Evolutionary conservation across 495 filamentous ascomycete genomes (phyloP), one percentile per base, ranked within the genome.

Genomic region (Penicillium goetzii): DNA sequence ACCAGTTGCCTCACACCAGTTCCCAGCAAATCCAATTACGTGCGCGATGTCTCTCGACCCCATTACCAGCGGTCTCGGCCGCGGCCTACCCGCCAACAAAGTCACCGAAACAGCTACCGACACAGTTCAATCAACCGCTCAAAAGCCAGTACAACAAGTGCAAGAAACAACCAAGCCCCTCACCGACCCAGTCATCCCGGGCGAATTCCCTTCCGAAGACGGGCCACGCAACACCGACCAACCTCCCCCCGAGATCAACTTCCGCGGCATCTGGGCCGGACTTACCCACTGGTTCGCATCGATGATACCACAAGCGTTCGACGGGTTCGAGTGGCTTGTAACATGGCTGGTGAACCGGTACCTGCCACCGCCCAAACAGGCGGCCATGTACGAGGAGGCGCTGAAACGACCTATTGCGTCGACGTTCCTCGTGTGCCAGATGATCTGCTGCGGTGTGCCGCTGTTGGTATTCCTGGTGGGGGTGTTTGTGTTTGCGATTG

Each of bases 381-480:
- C 66, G 3, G 62, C 64, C 3, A 62, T 75, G 38, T 79, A 75
- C 54, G 73, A 78, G 26, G 68, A 68, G 30, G 70, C 71, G 36
- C 34, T 74, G 55, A 68, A 68, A 30, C 63, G 71, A 4, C 76
- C 76, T 1, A 72, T 74, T 11, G 71, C 74, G 1, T 65, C 74
- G 6, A 76, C 74, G 9, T 78, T 79, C 49, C 61, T 78, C 17
- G 60, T 77, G 12, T 78, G 76, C 40, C 75, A 79, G 51, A 58
- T 71, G 43, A 73, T 79, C 33, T 79, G 76, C 57, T 78, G 75
- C 47, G 76, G 75, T 2, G 74, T 79, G 0, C 76, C 76, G 21
- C 38, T 78, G 53, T 43, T 79, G 17, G 68, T 79, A 0, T 79
- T 79, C 17, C 32, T 79, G 21, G 75, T 70, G 2, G 76, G 75